Percentiles rank a stretch among this genome's conserved stretches.
Evolutionary conservation across 78 protist genomes (phyloP).

Genomic region (Capsaspora owczarzaki): DNA sequence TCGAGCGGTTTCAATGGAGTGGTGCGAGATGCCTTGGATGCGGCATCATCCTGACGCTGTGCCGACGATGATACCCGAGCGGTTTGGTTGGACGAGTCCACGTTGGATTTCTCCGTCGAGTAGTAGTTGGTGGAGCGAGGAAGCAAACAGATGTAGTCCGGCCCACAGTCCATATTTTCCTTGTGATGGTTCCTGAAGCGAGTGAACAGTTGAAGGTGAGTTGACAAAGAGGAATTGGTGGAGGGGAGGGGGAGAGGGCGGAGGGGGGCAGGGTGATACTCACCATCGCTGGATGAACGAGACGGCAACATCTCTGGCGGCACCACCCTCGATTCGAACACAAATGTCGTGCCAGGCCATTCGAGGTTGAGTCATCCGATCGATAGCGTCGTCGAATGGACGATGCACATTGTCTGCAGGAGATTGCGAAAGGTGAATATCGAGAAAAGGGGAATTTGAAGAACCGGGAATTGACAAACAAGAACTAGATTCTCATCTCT

Average conservation of each 20-base stretch:
- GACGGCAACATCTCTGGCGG: constrained; percentile 27
- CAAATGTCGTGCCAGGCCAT: constrained; percentile 63
- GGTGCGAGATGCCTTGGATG: too few relatives aligned
- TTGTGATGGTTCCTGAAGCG: not conserved
- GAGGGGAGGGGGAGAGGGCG: not conserved
- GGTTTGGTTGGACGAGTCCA: too few relatives aligned
- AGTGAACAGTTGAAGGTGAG: not conserved
- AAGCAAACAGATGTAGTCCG: not conserved
- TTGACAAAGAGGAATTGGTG: not conserved
- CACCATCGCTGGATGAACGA: constrained; percentile 35
- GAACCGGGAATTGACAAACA: too few relatives aligned
- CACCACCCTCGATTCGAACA: constrained; percentile 9
- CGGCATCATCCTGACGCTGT: too few relatives aligned
- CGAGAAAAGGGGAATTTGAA: not conserved
- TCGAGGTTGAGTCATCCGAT: constrained; percentile 33
- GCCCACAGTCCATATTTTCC: not conserved
- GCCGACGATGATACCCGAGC: too few relatives aligned
- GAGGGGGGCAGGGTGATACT: not conserved
- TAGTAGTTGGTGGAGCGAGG: too few relatives aligned
- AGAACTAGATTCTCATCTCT: too few relatives aligned
- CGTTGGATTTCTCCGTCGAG: too few relatives aligned
- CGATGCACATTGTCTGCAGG: not conserved
- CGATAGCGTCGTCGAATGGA: constrained; percentile 29
- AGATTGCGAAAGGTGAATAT: not conserved
- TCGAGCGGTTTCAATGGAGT: too few relatives aligned